Conservation (phyloP, 2,329 filamentous ascomycete genomes). For the Sphaerulina musiva region DNA sequence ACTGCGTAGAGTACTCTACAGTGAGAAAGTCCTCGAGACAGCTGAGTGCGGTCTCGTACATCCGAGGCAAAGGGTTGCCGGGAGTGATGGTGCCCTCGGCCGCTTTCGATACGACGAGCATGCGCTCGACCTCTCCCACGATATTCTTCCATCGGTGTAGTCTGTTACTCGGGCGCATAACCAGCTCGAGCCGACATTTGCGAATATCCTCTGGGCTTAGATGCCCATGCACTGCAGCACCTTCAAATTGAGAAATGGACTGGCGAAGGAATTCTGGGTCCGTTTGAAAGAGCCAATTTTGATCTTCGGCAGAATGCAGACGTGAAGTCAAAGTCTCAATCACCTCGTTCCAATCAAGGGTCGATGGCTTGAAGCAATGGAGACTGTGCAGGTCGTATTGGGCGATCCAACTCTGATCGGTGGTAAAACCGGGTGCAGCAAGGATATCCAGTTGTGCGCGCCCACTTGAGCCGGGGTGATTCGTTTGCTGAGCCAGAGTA, state of each 20-base stretch:
- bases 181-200: background rate
- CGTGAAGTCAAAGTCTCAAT: slow-evolving; percentile 12
- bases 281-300: slow-evolving; percentile 26
- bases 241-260: background rate
- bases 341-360: slow-evolving; percentile 16
- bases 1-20: background rate
- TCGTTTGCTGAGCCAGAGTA: background rate
- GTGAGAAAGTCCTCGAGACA: background rate
- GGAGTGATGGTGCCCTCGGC: background rate
- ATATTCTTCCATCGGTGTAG: slow-evolving; percentile 2
- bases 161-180: background rate
- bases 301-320: slow-evolving; percentile 20
- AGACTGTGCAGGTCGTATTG: background rate
- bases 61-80: background rate
- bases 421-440: background rate
- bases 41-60: background rate
- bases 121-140: background rate
- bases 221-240: background rate
- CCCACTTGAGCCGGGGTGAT: background rate
- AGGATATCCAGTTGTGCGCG: background rate
- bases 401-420: background rate
- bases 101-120: background rate
- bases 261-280: slow-evolving; percentile 14
- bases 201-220: background rate
- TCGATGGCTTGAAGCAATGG: slow-evolving; percentile 18